These are phyloP conservation scores for Sclerotiophoma versabilis DNA, from an alignment of 2,329 filamentous ascomycete species.

Conservation along the genomic window DNA sequence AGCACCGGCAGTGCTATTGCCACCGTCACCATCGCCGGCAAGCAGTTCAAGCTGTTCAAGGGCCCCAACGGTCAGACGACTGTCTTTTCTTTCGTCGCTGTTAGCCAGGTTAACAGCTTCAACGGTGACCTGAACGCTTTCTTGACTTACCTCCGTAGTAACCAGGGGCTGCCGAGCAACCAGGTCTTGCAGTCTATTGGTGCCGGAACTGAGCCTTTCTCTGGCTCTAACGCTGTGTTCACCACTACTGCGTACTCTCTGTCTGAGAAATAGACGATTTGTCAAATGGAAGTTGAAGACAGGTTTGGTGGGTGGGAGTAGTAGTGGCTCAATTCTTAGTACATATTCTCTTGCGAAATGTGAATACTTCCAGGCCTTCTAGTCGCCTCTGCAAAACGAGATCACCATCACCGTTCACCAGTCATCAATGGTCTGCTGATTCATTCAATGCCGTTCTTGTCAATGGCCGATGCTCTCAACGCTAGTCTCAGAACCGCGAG, in stretches of 20 bases:
- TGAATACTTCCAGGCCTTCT: too few relatives aligned
- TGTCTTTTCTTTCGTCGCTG: conserved; percentile 67
- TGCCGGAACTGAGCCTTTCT: conserved; percentile 65
- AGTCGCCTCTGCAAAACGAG: too few relatives aligned
- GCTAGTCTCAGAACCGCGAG: too few relatives aligned
- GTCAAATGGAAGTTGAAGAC: too few relatives aligned
- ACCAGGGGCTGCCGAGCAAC: conserved; percentile 56
- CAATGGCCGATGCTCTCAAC: too few relatives aligned
- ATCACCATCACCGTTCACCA: too few relatives aligned
- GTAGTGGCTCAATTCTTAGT: too few relatives aligned
- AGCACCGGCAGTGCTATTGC: conserved; percentile 62
- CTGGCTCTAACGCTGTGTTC: conserved; percentile 57
- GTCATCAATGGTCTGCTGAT: too few relatives aligned
- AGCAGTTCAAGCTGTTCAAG: conserved; percentile 65
- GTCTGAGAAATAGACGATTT: conserved; percentile 35
- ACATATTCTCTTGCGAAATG: too few relatives aligned
- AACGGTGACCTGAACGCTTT: conserved; percentile 65
- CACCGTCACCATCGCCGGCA: conserved; percentile 61
- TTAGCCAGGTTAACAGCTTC: conserved; percentile 59
- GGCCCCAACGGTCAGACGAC: conserved; percentile 67
- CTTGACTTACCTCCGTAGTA: conserved; percentile 61
- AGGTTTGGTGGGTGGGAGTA: too few relatives aligned
- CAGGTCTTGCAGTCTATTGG: conserved; percentile 63
- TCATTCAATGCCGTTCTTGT: too few relatives aligned
- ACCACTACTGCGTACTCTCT: conserved; percentile 52